Evolutionary conservation across 2,329 filamentous ascomycete genomes (phyloP).

Genomic region (Exserohilum rostratum): DNA sequence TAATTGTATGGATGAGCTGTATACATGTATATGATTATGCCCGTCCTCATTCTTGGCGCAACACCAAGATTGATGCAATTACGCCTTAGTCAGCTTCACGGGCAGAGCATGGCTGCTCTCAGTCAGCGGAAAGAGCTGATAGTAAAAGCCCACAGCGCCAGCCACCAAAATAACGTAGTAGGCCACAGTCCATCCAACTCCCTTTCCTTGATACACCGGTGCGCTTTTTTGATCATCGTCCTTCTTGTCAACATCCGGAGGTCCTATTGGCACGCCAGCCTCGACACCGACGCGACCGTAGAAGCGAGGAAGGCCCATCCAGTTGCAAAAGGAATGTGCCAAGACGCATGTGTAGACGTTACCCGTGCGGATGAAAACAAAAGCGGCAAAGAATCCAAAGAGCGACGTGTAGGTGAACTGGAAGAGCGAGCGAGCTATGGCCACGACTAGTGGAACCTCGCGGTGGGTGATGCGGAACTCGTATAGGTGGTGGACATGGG

Average conservation of each 20-base stretch:
- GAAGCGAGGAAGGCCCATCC: conserved; percentile 83
- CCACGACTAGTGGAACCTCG: conserved; percentile 65
- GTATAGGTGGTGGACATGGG: conserved; percentile 94
- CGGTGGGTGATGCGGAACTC: conserved; percentile 87
- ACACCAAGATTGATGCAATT: background rate
- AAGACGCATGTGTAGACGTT: conserved; percentile 76
- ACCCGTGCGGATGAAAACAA: conserved; percentile 84
- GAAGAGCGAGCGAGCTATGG: conserved; percentile 74
- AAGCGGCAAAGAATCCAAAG: conserved; percentile 92
- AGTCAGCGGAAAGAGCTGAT: conserved; percentile 73
- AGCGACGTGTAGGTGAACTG: conserved; percentile 91
- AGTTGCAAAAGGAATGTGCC: conserved; percentile 90
- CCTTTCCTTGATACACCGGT: conserved; percentile 31
- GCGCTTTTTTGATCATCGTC: conserved; percentile 48
- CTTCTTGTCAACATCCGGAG: conserved; percentile 37
- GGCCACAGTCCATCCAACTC: conserved; percentile 69
- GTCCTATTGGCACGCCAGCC: conserved; percentile 51
- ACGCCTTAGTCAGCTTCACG: conserved; percentile 18
- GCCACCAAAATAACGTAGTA: conserved; percentile 80
- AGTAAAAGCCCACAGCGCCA: conserved; percentile 75
- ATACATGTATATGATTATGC: too few relatives aligned
- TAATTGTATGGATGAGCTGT: background rate
- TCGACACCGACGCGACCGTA: conserved; percentile 74
- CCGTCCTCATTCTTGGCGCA: background rate
- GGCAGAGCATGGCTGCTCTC: conserved; percentile 62